phyloP scores from a whole-genome alignment of 352 stramenopile genomes.

The Globisporangium iwayamae region DNA sequence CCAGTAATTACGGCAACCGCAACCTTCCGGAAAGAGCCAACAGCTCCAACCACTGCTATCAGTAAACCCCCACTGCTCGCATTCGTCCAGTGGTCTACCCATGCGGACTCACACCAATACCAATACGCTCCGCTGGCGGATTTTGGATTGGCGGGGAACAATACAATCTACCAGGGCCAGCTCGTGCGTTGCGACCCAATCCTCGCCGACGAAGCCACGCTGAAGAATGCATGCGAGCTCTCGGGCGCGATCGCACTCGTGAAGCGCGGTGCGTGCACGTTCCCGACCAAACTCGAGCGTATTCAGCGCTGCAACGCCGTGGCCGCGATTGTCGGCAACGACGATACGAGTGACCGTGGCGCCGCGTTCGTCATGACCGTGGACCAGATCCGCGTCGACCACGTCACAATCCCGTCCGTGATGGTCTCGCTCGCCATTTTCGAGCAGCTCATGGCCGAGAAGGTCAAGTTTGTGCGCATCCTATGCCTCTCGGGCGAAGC shows the following conservation, averaged over 20 bases:
- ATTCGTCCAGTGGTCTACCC: constrained; percentile 67
- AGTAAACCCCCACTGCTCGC: constrained; percentile 38
- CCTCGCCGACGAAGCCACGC: constrained; percentile 29
- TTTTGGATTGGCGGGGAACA: constrained; percentile 43
- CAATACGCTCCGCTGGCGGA: constrained; percentile 63
- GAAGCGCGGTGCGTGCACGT: constrained; percentile 58
- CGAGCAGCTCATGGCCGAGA: constrained; percentile 25
- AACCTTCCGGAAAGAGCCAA: not conserved
- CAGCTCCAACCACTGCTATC: not conserved
- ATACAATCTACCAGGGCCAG: constrained; percentile 37
- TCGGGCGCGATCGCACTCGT: constrained; percentile 43
- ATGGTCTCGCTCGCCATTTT: constrained; percentile 60
- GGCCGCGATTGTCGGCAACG: constrained; percentile 65
- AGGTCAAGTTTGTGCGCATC: constrained; percentile 29
- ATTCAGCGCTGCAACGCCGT: constrained; percentile 50
- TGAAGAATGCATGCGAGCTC: constrained; percentile 37
- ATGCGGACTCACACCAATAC: constrained; percentile 33
- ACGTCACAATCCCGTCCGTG: constrained; percentile 61
- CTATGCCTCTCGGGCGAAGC: constrained; percentile 49
- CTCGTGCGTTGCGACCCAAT: constrained; percentile 51
- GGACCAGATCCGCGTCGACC: constrained; percentile 56
- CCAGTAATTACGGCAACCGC: not conserved
- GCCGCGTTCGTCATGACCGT: constrained; percentile 76
- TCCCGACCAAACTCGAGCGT: constrained; percentile 64
- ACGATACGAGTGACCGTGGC: constrained; percentile 42